Base-by-base conservation (phyloP, 2,329 filamentous ascomycete species). In the Colletotrichum coccodes region DNA sequence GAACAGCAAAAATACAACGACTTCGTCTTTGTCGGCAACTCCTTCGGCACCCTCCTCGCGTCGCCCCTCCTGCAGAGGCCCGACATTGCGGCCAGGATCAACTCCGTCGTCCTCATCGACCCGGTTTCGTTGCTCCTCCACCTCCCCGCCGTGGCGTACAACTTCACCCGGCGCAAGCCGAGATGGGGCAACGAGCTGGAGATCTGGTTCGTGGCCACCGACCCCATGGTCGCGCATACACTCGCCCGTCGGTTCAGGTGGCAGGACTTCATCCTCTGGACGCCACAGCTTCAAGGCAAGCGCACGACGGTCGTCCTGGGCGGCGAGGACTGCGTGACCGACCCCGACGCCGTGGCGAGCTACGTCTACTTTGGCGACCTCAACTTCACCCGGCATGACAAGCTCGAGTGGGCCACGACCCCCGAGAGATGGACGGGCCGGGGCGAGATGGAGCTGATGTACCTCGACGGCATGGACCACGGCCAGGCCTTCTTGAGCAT, bases 241-340 rank as follows among this genome's bases (percentile, higher is more conserved):
- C 80, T 94, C 0, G 87, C 86, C 0, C 81, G 91, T 3, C 86
- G 90, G 72, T 93, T 94, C 79, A 92, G 92, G 79, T 94, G 91
- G 92, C 84, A 84, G 30, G 86, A 93, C 72, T 92, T 91, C 71
- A 88, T 92, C 40, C 79, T 92, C 5, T 94, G 91, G 91, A 89
- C 88, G 71, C 89, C 92, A 47, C 89, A 92, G 71, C 76, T 93
- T 52, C 71, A 85, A 34, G 70, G 70, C 3, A 64, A 70, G 49
- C 72, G 74, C 7, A 73, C 73, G 32, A 76, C 73, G 23, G 73
- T 74, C 7, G 61, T 76, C 1, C 57, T 75, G 9, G 74, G 71
- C 9, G 66, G 73, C 4, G 70, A 71, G 5, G 74, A 76, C 68
- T 74, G 73, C 57, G 71, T 76, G 4, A 68, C 73, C 8, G 42